These are phyloP conservation scores for Abelmoschus esculentus DNA, from an alignment of 345 rosid genomes.

Conservation along the genomic window DNA sequence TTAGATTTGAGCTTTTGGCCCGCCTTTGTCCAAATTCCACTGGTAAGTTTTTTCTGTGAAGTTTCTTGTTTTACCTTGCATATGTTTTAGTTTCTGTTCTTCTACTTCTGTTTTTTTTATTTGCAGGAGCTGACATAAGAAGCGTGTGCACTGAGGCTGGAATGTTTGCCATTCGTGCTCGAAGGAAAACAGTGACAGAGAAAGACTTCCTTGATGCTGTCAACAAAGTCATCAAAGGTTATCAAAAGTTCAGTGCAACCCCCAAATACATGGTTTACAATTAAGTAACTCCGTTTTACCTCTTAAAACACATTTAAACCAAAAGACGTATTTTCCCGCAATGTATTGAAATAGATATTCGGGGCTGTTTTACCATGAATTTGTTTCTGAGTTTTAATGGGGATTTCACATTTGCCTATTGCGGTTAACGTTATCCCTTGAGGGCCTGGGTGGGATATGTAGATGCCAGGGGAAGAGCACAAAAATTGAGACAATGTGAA, in stretches of 20 bases:
- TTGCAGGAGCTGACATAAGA: constrained; percentile 84
- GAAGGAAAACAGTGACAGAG: constrained; percentile 91
- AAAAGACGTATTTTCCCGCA: background rate
- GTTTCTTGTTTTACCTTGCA: background rate
- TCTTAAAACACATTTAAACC: background rate
- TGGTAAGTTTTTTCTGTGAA: constrained; percentile 27
- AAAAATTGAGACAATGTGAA: too few species aligned
- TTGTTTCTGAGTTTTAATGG: background rate
- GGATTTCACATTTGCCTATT: background rate
- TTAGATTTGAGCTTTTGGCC: constrained; percentile 89
- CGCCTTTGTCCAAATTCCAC: constrained; percentile 95
- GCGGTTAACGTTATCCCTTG: too few species aligned
- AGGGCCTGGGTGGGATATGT: too few species aligned
- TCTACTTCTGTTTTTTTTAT: too few species aligned
- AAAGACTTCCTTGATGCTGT: constrained; percentile 97
- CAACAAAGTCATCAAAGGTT: constrained; percentile 92
- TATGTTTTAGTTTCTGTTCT: background rate
- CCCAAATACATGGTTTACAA: constrained; percentile 96
- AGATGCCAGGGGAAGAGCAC: too few species aligned
- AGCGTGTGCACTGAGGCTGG: constrained; percentile 98
- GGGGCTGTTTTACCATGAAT: background rate
- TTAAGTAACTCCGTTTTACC: background rate
- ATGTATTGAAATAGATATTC: background rate
- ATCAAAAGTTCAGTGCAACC: constrained; percentile 91
- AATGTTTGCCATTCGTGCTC: constrained; percentile 83